Evolutionary conservation across 768 basidiomycete species (phyloP), one percentile per base, ranked within the genome.

Genomic region (Agrocybe chaxingu): DNA sequence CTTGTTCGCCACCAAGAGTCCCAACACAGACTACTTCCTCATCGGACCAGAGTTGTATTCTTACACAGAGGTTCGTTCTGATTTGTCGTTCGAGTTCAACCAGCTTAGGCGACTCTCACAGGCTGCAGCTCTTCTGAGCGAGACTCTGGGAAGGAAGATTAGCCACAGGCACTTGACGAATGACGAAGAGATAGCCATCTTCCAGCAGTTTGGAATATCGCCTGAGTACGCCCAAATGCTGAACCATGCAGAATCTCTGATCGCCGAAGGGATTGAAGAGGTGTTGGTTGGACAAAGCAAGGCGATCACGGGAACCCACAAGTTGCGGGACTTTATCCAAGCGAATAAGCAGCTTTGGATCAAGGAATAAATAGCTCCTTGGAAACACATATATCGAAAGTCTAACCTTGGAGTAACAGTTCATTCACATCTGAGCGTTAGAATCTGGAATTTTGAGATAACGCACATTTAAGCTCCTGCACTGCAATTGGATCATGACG

Each of bases 91-190:
- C 24, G 24, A 3, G 24, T 24, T 24, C 24, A 24, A 24, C 43
- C 34, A 5, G 38, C 42, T 3, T 38, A 10, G 16, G 13, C 6
- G 42, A 43, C 19, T 50, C 11, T 16, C 33, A 24, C 39, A 65
- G 65, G 57, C 56, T 18, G 58, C 60, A 9, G 46, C 48, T 12
- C 42, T 61, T 13, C 47, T 65, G 34, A 63, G 49, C 19, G 47
- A 57, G 8, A 54, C 60, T 1, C 38, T 66, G 8, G 63, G 63
- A 43, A 39, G 64, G 12, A 47, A 58, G 29, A 66, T 66, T 11
- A 52, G 35, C 3, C 59, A 64, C 49, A 58, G 46, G 47, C 50
- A 42, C 3, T 34, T 65, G 11, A 31, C 57, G n/a, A 45, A 50
- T 4, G 49, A 52, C 2, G 57, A 65, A 7, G 38, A 32, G 39